Evolutionary conservation across 2,329 filamentous ascomycete species (phyloP), one percentile per base, ranked within the genome.

Genomic region (Colletotrichum sp.): DNA sequence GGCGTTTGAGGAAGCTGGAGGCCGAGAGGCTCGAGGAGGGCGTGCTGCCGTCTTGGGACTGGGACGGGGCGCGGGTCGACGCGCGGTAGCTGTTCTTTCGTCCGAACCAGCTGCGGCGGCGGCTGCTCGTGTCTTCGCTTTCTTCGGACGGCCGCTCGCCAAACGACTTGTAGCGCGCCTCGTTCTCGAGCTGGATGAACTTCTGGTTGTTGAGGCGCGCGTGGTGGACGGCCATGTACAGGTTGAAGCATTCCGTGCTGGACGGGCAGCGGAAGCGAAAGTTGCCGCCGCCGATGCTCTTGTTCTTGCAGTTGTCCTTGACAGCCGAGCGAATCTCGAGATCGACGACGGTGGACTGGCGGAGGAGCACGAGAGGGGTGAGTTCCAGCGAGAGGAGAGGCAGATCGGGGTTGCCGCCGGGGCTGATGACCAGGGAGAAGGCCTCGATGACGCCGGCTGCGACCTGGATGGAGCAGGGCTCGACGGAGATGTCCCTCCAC

Each of bases 251-350:
- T 77, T 98, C 96, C 59, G 92, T 90, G 4, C 92, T 89, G 63
- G 91, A 95, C 57, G 93, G 89, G 64, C 95, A 95, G 57, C 97
- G 94, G 90, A 99, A 97, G 88, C 98, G 96, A 86, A 98, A 95
- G 82, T 98, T 97, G 80, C 87, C 89, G 36, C 89, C 89, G 16
- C 93, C 93, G 67, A 93, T 90, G 86, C 87, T 90, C 75, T 89
- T 90, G 72, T 98, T 90, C 80, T 92, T 91, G 7, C 94, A 96
- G 77, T 94, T 89, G 27, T 89, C 84, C 59, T 94, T 94, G 30
- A 96, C 94, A 2, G 95, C 95, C 8, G 96, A 98, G 66, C 96
- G 94, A 78, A 99, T 95, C 79, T 98, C 97, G 70, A 99, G 95
- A 83, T 99, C 97, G 36, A 99, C 91, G 5, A 95, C 95, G 27